Percentiles rank a stretch among this genome's conserved stretches.
These are phyloP conservation scores for Holtermanniella nyarrowii DNA, from an alignment of 768 basidiomycete species.

Conservation along the genomic window DNA sequence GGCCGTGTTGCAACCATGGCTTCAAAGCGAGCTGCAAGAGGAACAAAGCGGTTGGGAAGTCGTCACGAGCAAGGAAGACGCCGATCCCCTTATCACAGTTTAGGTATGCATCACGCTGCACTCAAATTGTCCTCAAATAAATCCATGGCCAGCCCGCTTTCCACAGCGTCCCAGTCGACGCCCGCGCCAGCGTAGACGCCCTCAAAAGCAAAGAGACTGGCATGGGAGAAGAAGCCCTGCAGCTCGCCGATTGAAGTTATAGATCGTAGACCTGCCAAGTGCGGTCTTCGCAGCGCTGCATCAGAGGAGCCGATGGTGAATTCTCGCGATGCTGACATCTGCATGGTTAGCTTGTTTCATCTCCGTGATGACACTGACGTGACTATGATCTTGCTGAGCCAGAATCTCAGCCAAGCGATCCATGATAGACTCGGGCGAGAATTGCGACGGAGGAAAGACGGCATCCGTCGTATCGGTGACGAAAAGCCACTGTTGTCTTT, in stretches of 20 bases:
- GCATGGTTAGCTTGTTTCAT: no score
- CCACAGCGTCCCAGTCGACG: conserved; percentile 84
- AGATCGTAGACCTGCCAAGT: conserved; percentile 57
- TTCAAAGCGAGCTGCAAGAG: conserved; percentile 48
- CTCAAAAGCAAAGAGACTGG: conserved; percentile 82
- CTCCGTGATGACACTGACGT: conserved; percentile 2
- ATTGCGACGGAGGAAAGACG: conserved; percentile 68
- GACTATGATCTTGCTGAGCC: conserved; percentile 39
- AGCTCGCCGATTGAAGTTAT: conserved; percentile 78
- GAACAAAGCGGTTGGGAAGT: conserved; percentile 47
- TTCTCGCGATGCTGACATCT: no score
- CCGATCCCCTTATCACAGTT: conserved; percentile 52
- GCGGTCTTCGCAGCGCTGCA: conserved; percentile 56
- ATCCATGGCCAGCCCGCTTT: conserved; percentile 67
- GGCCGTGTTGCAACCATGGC: conserved; percentile 54
- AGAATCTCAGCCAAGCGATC: conserved; percentile 80
- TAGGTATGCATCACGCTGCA: conserved; percentile 1
- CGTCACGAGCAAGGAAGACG: conserved; percentile 60
- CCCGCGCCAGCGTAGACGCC: conserved; percentile 62
- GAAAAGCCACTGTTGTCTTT: conserved; percentile 90
- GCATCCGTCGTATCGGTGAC: conserved; percentile 96
- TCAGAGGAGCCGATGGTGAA: no score
- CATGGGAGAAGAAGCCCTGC: conserved; percentile 78
- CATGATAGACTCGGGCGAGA: conserved; percentile 68
- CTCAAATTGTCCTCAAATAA: conserved; percentile 57